phyloP scores from a whole-genome alignment of 495 filamentous ascomycete genomes.

The Aspergillus haitiensis region DNA sequence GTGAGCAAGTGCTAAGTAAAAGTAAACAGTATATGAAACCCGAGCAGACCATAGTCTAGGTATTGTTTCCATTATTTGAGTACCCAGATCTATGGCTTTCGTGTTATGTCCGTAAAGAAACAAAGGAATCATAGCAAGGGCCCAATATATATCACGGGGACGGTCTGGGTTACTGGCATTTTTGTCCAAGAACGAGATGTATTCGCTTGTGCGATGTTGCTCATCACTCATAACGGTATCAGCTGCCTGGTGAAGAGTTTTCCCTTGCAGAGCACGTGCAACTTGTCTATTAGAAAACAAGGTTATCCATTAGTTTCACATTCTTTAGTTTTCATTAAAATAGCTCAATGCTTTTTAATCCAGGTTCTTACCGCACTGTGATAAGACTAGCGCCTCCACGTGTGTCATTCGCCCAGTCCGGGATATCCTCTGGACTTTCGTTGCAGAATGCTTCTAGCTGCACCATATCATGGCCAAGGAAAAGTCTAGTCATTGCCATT shows the following conservation, averaged over 20 bases:
- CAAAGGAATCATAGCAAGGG: conserved; percentile 67
- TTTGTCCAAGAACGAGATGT: conserved; percentile 56
- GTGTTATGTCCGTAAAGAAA: conserved; percentile 75
- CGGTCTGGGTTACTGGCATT: conserved; percentile 56
- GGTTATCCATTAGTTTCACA: conserved; percentile 16
- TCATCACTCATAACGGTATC: conserved; percentile 69
- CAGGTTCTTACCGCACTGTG: conserved; percentile 46
- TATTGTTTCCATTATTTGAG: conserved; percentile 56
- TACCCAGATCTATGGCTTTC: conserved; percentile 66
- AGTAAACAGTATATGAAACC: conserved; percentile 60
- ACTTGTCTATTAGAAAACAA: conserved; percentile 55
- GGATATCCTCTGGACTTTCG: conserved; percentile 73
- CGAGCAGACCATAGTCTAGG: conserved; percentile 72
- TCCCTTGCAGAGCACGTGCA: conserved; percentile 78
- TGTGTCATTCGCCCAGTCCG: conserved; percentile 71
- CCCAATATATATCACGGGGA: conserved; percentile 70
- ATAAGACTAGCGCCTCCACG: conserved; percentile 75
- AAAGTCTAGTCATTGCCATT: conserved; percentile 68
- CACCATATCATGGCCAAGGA: conserved; percentile 69
- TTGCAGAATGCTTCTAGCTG: conserved; percentile 74
- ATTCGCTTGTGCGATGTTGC: conserved; percentile 62
- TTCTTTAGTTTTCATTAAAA: background rate
- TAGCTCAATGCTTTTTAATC: too few species aligned
- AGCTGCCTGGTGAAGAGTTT: conserved; percentile 61
- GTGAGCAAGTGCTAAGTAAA: conserved; percentile 70